Base-by-base conservation (phyloP, 768 basidiomycete species). In the Suillus ampliporus region DNA sequence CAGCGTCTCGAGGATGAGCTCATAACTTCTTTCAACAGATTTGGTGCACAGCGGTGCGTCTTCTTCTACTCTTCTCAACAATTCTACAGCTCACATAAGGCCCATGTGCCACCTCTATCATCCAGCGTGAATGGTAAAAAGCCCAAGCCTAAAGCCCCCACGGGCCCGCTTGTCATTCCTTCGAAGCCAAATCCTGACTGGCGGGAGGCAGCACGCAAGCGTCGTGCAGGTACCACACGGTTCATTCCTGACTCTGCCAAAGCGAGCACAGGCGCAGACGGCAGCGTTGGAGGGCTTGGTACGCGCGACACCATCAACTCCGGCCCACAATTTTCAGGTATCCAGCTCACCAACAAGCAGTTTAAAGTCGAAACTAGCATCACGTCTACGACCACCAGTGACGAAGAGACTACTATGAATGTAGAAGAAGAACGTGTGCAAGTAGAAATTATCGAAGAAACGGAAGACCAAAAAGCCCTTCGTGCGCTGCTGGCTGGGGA, bases 181-280 rank as follows among this genome's bases (percentile, higher is more conserved):
- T 81, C 94, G 1, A 80, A 93, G 50, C 81, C 94, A 68, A 97
- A 98, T 70, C 85, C 87, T 31, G 96, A 99, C 72, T 99, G 97
- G 97, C 81, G 94, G 46, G 90, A 88, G 57, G 76, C 87, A 9
- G 92, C 92, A 17, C 82, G 90, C 46, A 89, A 86, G 72, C 82
- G 91, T 9, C 75, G 74, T 4, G 64, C 73, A 17, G 58, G 31
- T 15, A 67, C 60, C 21, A 35, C 69, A 13, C 66, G 73, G 0
- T 95, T 86, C 69, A 79, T 94, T 10, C 94, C 94, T 2, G 82
- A 84, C 2, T 84, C 86, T 37, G 86, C 83, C 3, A 78, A 78
- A 44, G 85, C 81, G 17, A 64, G 77, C 26, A 85, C 84, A 2
- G 88, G 90, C 9, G 78, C 80, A 48, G 89, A 92, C 67, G 91